phyloP scores from a whole-genome alignment of 2,329 filamentous ascomycete species.

The Cytospora chrysosperma region DNA sequence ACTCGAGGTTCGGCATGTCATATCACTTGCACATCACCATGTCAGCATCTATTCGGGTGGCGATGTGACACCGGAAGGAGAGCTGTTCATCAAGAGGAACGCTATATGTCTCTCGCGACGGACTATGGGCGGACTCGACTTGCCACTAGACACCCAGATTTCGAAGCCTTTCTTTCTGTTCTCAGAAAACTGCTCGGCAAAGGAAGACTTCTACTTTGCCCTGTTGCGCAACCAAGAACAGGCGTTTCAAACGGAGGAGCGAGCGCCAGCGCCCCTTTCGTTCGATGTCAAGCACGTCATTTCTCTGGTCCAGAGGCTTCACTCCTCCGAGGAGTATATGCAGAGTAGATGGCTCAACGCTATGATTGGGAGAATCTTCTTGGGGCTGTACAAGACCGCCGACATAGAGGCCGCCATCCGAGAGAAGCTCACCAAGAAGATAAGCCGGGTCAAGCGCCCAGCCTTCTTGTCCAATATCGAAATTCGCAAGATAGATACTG shows the following conservation, averaged over 20 bases:
- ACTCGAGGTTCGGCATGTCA: constrained; percentile 92
- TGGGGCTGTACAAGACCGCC: constrained; percentile 81
- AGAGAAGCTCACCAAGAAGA: constrained; percentile 92
- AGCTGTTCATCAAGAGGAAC: constrained; percentile 94
- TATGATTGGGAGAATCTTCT: constrained; percentile 81
- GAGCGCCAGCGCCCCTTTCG: constrained; percentile 66
- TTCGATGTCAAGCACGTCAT: constrained; percentile 88
- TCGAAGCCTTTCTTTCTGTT: constrained; percentile 92
- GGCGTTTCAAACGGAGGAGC: constrained; percentile 53
- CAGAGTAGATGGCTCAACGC: constrained; percentile 95
- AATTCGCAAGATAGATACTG: constrained; percentile 82
- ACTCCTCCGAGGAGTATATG: constrained; percentile 86
- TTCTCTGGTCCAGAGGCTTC: constrained; percentile 81
- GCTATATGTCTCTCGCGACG: constrained; percentile 78
- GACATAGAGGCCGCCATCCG: constrained; percentile 77
- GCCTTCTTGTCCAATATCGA: constrained; percentile 82
- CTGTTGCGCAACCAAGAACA: constrained; percentile 81
- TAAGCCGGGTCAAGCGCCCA: constrained; percentile 87
- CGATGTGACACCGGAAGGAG: constrained; percentile 77
- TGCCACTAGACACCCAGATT: constrained; percentile 53
- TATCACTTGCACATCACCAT: constrained; percentile 84
- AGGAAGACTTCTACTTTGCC: constrained; percentile 98
- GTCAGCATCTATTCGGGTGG: constrained; percentile 83
- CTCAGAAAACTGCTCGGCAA: constrained; percentile 91
- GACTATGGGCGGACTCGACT: constrained; percentile 47